Conservation (phyloP, 257 asterid species). For the Buddleja alternifolia region DNA sequence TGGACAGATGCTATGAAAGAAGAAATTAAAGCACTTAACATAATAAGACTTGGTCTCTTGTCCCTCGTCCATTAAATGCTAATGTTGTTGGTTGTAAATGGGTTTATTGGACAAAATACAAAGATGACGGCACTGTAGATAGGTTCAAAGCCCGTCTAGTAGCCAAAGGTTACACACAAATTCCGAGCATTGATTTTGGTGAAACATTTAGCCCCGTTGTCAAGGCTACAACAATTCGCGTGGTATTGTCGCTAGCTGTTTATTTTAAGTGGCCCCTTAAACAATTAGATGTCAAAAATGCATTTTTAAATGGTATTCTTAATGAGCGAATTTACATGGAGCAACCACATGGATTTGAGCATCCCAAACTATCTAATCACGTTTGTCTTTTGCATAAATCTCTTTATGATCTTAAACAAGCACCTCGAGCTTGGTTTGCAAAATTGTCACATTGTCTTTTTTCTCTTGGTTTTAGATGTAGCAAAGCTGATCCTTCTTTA, state of each 20-base stretch:
- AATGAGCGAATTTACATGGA: conserved; percentile 1
- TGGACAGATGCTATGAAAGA: background rate
- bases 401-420: too few relatives aligned
- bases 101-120: too few relatives aligned
- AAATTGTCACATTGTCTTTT: background rate
- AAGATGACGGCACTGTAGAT: too few relatives aligned
- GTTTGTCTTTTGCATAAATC: conserved; percentile 10
- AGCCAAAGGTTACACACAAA: conserved; percentile 10
- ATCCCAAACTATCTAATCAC: background rate
- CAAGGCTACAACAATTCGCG: background rate
- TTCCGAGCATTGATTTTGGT: background rate
- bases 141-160: too few relatives aligned
- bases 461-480: too few relatives aligned
- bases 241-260: background rate
- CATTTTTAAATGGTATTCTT: background rate
- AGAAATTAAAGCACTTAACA: background rate
- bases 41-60: background rate
- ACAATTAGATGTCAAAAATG: conserved; percentile 10
- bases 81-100: too few relatives aligned
- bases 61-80: too few relatives aligned
- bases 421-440: background rate
- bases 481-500: background rate
- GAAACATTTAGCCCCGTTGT: conserved; percentile 10
- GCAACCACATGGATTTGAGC: background rate
- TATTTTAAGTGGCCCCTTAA: background rate